phyloP scores from a whole-genome alignment of 257 asterid species.

The Petrea volubilis region DNA sequence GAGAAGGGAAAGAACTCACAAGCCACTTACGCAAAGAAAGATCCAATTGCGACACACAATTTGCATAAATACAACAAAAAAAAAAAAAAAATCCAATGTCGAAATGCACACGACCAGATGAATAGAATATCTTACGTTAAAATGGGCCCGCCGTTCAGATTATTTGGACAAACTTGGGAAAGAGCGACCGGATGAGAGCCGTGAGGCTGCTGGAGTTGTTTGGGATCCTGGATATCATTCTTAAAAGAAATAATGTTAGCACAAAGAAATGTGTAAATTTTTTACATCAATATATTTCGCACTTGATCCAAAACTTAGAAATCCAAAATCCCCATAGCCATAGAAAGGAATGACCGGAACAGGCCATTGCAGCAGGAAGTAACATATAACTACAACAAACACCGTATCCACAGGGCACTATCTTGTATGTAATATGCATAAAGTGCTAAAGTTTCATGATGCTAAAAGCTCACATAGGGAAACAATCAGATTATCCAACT shows the following conservation, averaged over 20 bases:
- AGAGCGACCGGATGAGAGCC: slow-evolving; percentile 79
- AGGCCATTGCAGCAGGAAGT: background rate
- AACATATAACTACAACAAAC: slow-evolving; percentile 5
- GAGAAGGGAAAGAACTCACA: background rate
- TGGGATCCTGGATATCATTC: slow-evolving; percentile 75
- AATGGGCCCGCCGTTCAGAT: slow-evolving; percentile 66
- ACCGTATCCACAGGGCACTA: background rate
- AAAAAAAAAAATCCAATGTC: too few species aligned
- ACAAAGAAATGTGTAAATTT: background rate
- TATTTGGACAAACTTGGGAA: slow-evolving; percentile 76
- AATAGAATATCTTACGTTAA: slow-evolving; percentile 91
- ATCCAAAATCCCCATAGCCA: background rate
- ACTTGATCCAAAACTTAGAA: background rate
- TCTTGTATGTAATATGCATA: background rate
- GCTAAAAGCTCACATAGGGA: background rate
- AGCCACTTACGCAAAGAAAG: slow-evolving; percentile 8
- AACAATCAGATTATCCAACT: background rate
- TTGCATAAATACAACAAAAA: slow-evolving; percentile 15
- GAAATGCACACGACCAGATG: slow-evolving; percentile 11
- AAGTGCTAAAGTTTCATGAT: too few species aligned
- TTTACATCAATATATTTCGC: background rate
- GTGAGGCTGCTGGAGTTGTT: slow-evolving; percentile 82
- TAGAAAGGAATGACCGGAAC: background rate
- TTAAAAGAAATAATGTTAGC: slow-evolving; percentile 25
- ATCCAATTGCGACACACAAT: slow-evolving; percentile 18